Percentiles rank a stretch among this genome's conserved stretches.
Evolutionary conservation across 176 grass and related monocot genomes (phyloP).

Genomic region (Lolium multiflorum): DNA sequence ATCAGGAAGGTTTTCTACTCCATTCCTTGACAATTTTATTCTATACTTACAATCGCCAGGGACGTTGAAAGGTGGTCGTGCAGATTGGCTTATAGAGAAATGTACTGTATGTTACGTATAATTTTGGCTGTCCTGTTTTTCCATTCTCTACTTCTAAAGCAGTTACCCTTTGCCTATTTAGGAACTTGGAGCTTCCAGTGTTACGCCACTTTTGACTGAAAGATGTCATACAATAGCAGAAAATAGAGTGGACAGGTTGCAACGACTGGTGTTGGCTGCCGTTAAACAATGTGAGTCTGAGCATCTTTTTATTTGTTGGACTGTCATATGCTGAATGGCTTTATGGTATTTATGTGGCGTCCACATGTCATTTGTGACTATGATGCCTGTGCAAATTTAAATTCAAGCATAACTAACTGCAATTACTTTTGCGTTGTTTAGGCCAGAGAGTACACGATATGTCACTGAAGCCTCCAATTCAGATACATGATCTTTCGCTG

Average conservation of each 20-base stretch:
- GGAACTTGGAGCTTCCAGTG: constrained; percentile 95
- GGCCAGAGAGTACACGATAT: constrained; percentile 91
- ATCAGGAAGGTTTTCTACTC: not conserved
- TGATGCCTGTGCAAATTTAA: not conserved
- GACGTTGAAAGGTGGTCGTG: constrained; percentile 87
- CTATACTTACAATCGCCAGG: constrained; percentile 53
- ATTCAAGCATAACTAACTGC: constrained; percentile 25
- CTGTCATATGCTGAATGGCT: not conserved
- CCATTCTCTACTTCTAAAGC: constrained; percentile 32
- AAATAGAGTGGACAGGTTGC: constrained; percentile 90
- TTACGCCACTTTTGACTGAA: constrained; percentile 87
- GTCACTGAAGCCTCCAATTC: constrained; percentile 75
- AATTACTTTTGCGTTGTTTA: constrained; percentile 48
- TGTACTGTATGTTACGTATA: constrained; percentile 87
- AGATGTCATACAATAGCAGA: constrained; percentile 75
- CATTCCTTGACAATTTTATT: constrained; percentile 37
- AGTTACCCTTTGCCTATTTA: constrained; percentile 31
- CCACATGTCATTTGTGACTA: not conserved
- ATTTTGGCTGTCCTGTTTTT: constrained; percentile 28
- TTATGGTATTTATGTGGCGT: not conserved
- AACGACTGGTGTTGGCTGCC: constrained; percentile 86
- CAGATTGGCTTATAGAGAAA: constrained; percentile 99
- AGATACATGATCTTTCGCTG: constrained; percentile 60
- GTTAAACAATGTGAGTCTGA: constrained; percentile 79
- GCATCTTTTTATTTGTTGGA: not conserved